Evolutionary conservation across 495 filamentous ascomycete species (phyloP), one percentile per base, ranked within the genome.

Genomic region (Evansstolkia leycettana): DNA sequence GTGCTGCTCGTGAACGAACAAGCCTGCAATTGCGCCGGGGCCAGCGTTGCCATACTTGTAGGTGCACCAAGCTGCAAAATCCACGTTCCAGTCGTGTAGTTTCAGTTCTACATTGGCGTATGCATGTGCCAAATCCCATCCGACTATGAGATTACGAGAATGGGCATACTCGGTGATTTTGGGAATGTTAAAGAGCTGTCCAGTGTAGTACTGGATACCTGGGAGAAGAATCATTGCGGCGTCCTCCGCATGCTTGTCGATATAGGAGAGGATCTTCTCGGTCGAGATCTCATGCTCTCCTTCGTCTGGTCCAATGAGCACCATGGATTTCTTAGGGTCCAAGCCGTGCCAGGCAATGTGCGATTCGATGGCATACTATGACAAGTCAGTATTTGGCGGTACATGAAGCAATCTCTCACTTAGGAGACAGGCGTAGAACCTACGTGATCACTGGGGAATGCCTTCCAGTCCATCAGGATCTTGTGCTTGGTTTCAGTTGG

Each of bases 11-110:
- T 98, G 85, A 14, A 96, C 83, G 45, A 93, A 98, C 15, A 86
- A 55, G 8, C 89, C 87, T 15, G 66, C 88, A 47, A 93, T 94
- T 9, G 75, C 72, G 9, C 90, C 90, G 2, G 90, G 89, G 0
- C 90, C 90, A 33, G 74, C 69, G 51, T 94, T 95, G 35, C 94
- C 72, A 52, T 98, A 98, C 64, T 98, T 98, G 66, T 98, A 96
- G 25, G 74, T 83, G 59, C 90, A 96, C 90, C 90, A 98, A 14
- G 67, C 83, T 2, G 90, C 87, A 31, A 90, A 90, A 53, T 98
- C 90, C 20, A 94, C 87, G 39, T 87, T 73, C 90, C 90, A 96
- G 46, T 84, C 81, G 51, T 94, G 84, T 11, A 98, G 70, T 19
- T 75, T 62, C 11, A 95, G 61, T 1, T 78, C 70, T 3, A 89